Evolutionary conservation across 257 asterid genomes (phyloP), one percentile per base, ranked within the genome.

Genomic region (Verbena officinalis): DNA sequence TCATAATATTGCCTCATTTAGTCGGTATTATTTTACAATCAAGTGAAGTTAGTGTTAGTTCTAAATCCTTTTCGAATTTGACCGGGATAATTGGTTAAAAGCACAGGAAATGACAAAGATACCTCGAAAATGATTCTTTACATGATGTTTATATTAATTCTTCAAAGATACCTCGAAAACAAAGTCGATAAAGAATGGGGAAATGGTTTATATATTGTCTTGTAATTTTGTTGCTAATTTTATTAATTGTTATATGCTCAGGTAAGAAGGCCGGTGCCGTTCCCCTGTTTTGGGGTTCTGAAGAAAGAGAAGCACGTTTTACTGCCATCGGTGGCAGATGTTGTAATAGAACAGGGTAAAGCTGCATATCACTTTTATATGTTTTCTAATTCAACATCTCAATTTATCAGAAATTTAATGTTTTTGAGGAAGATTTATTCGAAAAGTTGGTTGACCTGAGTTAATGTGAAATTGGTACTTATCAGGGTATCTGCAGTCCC

Each of bases 201-300:
- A n/a, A n/a, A n/a, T n/a, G n/a, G n/a, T n/a, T 40, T 44, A 1
- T 53, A 9, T 12, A 36, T 5, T 44, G 55, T 0, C 36, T 3
- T 33, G 3, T 6, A 22, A 27, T 8, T 9, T 50, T 52, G 20
- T 44, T 20, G 31, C 22, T 11, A n/a, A n/a, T 36, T 55, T 69
- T 31, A 24, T 60, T 45, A 52, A 34, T 31, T 21, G 49, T 66
- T 62, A 15, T 73, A 61, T 75, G 10, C 43, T 44, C 74, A 88
- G 96, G 91, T 83, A 36, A 81, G 71, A 66, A 81, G 80, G 69
- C 95, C 87, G 9, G 91, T 83, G 74, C 70, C 82, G 12, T 70
- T 85, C 77, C 96, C 96, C 5, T 88, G 89, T 71, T 83, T 88
- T 43, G 89, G 96, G 52, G 71, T 80, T 76, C 61, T 83, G 73